Conservation (phyloP, 1,139 yeast genomes). For the Zygoascus hellenicus region DNA sequence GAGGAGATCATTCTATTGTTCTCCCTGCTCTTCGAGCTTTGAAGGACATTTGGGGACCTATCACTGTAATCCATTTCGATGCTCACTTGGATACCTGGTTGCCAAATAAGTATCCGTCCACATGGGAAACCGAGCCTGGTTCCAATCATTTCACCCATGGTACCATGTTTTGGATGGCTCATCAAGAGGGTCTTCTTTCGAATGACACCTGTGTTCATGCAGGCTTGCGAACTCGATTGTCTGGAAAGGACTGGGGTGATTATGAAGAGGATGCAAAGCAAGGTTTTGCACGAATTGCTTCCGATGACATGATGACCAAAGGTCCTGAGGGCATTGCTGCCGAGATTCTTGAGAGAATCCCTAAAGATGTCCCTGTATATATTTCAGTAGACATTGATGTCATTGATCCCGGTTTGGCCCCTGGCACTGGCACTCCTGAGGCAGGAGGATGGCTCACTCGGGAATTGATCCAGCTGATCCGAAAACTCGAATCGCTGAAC, state of each 20-base stretch:
- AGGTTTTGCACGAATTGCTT: conserved; percentile 57
- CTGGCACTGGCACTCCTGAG: conserved; percentile 82
- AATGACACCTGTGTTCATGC: conserved; percentile 55
- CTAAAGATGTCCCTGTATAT: conserved; percentile 57
- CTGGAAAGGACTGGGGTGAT: conserved; percentile 37
- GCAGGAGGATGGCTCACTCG: conserved; percentile 78
- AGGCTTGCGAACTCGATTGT: conserved; percentile 51
- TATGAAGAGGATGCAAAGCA: conserved; percentile 59
- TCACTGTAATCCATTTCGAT: conserved; percentile 68
- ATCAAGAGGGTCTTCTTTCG: conserved; percentile 52
- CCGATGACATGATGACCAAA: conserved; percentile 62
- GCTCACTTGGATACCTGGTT: conserved; percentile 73
- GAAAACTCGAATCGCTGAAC: conserved; percentile 53
- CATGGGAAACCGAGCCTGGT: conserved; percentile 21
- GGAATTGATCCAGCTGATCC: conserved; percentile 57
- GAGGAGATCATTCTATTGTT: conserved; percentile 58
- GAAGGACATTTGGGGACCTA: conserved; percentile 53
- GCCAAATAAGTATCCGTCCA: conserved; percentile 32
- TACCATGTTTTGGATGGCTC: conserved; percentile 63
- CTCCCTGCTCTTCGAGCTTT: conserved; percentile 63
- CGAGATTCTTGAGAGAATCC: conserved; percentile 46
- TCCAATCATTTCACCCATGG: conserved; percentile 53
- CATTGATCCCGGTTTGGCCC: conserved; percentile 73
- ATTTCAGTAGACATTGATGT: conserved; percentile 74
- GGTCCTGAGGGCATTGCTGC: conserved; percentile 45